phyloP scores from a whole-genome alignment of 1,139 yeast genomes.

The Pneumocystis sp. region DNA sequence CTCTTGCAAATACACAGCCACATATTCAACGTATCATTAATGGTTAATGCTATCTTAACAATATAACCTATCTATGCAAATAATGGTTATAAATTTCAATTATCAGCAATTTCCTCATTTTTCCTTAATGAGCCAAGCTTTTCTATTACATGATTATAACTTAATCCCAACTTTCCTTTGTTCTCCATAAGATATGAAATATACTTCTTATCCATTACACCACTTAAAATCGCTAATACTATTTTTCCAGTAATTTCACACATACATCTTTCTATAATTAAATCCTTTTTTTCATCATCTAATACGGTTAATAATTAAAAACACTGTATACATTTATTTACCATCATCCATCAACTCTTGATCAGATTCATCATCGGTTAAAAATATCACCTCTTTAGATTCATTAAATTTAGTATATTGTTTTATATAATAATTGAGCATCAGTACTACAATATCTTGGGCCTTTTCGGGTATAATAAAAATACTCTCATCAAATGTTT shows the following conservation, averaged over 20 bases:
- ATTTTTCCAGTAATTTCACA: conserved; percentile 15
- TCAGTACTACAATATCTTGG: not conserved
- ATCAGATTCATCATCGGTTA: conserved; percentile 8
- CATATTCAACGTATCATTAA: not conserved
- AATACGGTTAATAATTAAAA: not conserved
- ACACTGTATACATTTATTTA: not conserved
- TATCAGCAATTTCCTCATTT: not conserved
- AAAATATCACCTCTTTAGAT: not conserved
- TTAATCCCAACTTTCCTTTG: conserved; percentile 8
- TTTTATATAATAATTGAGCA: not conserved
- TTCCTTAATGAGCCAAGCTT: conserved; percentile 1
- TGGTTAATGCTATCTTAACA: not conserved
- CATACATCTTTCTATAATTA: conserved; percentile 10
- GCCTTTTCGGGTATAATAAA: not conserved
- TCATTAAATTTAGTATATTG: conserved; percentile 1
- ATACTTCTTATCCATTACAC: conserved; percentile 8
- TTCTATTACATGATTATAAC: conserved; percentile 7
- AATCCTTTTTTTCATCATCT: not conserved
- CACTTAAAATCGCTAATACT: conserved; percentile 13
- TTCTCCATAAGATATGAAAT: conserved; percentile 3
- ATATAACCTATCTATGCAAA: not conserved
- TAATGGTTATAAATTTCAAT: not conserved
- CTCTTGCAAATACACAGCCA: not conserved
- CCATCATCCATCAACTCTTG: conserved; percentile 6
- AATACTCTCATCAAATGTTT: not conserved